Conservation (phyloP, 495 filamentous ascomycete species). For the Xylaria scruposa region DNA sequence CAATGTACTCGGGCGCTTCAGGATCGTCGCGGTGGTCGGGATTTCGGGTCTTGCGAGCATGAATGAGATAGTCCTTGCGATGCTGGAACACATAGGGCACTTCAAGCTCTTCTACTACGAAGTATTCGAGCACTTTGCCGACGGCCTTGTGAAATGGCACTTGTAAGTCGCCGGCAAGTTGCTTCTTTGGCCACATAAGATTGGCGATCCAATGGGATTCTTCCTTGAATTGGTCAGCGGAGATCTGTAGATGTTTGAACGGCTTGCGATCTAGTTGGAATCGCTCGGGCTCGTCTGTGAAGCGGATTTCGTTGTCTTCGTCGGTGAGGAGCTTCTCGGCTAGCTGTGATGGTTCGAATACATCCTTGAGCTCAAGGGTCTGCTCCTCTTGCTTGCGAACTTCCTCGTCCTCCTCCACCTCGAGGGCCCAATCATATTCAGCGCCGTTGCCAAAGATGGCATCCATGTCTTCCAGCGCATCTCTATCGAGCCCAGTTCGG, state of each 20-base stretch:
- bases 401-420: conserved; percentile 81
- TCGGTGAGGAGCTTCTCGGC: conserved; percentile 93
- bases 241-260: conserved; percentile 76
- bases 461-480: conserved; percentile 91
- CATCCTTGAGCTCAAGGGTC: conserved; percentile 89
- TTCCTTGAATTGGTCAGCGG: conserved; percentile 82
- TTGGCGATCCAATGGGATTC: conserved; percentile 91
- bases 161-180: conserved; percentile 69
- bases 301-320: conserved; percentile 87
- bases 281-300: conserved; percentile 87
- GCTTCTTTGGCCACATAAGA: conserved; percentile 84
- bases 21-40: conserved; percentile 57
- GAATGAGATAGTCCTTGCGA: conserved; percentile 96
- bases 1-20: conserved; percentile 72
- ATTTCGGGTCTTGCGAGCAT: conserved; percentile 77
- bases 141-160: conserved; percentile 87
- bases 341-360: conserved; percentile 95
- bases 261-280: conserved; percentile 91
- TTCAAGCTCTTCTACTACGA: conserved; percentile 89
- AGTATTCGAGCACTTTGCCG: conserved; percentile 91
- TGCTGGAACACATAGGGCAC: conserved; percentile 98
- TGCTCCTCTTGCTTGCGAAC: conserved; percentile 70
- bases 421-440: conserved; percentile 93
- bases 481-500: conserved; percentile 81
- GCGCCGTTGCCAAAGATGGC: conserved; percentile 93